These are phyloP conservation scores for Colletotrichum ledebouriae DNA, from an alignment of 2,329 filamentous ascomycete species.

Conservation along the genomic window DNA sequence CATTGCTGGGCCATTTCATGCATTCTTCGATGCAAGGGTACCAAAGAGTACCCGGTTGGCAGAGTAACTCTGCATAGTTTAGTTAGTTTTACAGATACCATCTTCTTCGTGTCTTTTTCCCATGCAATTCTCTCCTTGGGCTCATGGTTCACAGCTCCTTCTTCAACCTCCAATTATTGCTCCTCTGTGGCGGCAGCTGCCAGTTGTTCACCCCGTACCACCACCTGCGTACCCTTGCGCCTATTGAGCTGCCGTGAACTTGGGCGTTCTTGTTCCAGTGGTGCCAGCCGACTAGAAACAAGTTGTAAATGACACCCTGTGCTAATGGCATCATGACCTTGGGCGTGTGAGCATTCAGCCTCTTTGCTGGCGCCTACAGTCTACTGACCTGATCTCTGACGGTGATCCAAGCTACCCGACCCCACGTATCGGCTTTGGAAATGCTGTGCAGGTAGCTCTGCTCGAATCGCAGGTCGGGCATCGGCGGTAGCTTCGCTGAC, in stretches of 20 bases:
- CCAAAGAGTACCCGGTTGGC: slow-evolving; percentile 29
- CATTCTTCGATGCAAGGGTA: slow-evolving; percentile 28
- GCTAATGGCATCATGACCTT: slow-evolving; percentile 87
- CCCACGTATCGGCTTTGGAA: slow-evolving; percentile 81
- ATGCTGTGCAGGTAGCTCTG: slow-evolving; percentile 97
- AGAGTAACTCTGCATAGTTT: slow-evolving; percentile 35
- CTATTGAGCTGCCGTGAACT: slow-evolving; percentile 81
- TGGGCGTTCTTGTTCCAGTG: slow-evolving; percentile 86
- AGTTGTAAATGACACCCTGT: slow-evolving; percentile 91
- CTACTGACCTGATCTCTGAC: slow-evolving; percentile 84
- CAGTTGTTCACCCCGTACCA: slow-evolving; percentile 97
- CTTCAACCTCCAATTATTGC: slow-evolving; percentile 36
- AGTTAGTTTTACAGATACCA: slow-evolving; percentile 42
- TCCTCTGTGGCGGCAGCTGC: slow-evolving; percentile 69
- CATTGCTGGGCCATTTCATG: slow-evolving; percentile 25
- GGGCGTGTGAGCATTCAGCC: slow-evolving; percentile 1
- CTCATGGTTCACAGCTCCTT: slow-evolving; percentile 16
- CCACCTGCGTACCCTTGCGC: slow-evolving; percentile 86
- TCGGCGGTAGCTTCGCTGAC: slow-evolving; percentile 65
- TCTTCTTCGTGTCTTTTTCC: slow-evolving; percentile 20
- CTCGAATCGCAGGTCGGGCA: slow-evolving; percentile 95
- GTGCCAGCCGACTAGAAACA: slow-evolving; percentile 88
- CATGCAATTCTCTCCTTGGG: not conserved
- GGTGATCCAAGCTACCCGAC: slow-evolving; percentile 86
- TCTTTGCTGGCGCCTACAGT: not conserved